Conservation (phyloP, 768 basidiomycete species). For the Suillus weaverae region DNA sequence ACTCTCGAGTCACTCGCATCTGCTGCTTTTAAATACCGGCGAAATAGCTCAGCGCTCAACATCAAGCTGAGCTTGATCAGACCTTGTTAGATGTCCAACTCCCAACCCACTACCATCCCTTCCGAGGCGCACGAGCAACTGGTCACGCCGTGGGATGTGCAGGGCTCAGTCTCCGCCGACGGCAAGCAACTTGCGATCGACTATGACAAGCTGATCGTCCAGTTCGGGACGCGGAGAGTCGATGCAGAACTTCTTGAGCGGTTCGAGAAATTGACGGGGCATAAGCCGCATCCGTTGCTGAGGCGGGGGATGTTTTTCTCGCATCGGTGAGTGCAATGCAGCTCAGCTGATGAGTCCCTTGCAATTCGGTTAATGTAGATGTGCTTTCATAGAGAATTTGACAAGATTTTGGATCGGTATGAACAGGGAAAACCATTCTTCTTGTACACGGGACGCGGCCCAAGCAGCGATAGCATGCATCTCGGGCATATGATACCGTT, state of each 20-base stretch:
- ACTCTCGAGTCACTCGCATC: background rate
- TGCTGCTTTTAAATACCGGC: background rate
- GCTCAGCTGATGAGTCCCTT: background rate
- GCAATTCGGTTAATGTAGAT: slow-evolving; percentile 4
- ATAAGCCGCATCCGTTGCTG: slow-evolving; percentile 83
- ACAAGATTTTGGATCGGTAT: slow-evolving; percentile 90
- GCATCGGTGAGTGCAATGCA: slow-evolving; percentile 66
- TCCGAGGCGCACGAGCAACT: slow-evolving; percentile 58
- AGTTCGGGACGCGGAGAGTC: slow-evolving; percentile 89
- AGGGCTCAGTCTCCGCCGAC: slow-evolving; percentile 83
- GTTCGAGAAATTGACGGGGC: slow-evolving; percentile 90
- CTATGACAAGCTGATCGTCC: slow-evolving; percentile 91
- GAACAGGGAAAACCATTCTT: slow-evolving; percentile 98
- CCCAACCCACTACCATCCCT: slow-evolving; percentile 17
- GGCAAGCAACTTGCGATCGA: slow-evolving; percentile 93
- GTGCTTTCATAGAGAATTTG: slow-evolving; percentile 70
- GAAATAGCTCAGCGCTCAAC: background rate
- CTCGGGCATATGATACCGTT: slow-evolving; percentile 98
- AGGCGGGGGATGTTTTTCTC: slow-evolving; percentile 97
- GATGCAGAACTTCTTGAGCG: slow-evolving; percentile 76
- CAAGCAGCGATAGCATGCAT: slow-evolving; percentile 96
- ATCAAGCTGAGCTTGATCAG: background rate
- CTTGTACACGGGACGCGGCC: slow-evolving; percentile 96
- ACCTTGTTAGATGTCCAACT: slow-evolving; percentile 18
- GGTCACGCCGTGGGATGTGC: slow-evolving; percentile 97